A percentile compares a stretch with the other conserved stretches of the same genome.
Evolutionary conservation across 768 basidiomycete species (phyloP).

Genomic region (Psilocybe azurescens): DNA sequence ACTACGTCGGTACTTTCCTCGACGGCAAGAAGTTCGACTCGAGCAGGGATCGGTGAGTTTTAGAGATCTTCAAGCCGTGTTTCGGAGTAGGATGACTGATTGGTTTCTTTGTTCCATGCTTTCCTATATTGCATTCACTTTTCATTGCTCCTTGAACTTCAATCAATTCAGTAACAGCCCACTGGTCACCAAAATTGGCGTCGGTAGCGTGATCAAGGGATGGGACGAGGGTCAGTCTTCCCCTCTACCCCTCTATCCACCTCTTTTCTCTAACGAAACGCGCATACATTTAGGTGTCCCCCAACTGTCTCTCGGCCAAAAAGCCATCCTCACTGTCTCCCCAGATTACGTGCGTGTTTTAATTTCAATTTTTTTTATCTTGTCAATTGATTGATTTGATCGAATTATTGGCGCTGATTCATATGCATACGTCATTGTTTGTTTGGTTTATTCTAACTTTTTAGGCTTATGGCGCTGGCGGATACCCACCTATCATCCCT

Average conservation of each 20-base stretch:
- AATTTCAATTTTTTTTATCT: not conserved
- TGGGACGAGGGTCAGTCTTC: constrained; percentile 84
- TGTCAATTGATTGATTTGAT: not conserved
- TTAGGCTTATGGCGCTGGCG: constrained; percentile 46
- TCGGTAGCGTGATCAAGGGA: constrained; percentile 84
- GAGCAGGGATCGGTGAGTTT: constrained; percentile 70
- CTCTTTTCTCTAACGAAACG: constrained; percentile 20
- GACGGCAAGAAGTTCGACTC: constrained; percentile 78
- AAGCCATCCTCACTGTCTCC: constrained; percentile 66
- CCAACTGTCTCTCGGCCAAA: constrained; percentile 77
- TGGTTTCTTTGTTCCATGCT: too few species aligned
- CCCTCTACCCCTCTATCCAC: not conserved
- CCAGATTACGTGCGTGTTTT: constrained; percentile 74
- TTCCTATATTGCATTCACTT: too few species aligned
- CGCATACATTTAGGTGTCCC: constrained; percentile 61
- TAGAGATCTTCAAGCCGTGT: constrained; percentile 3
- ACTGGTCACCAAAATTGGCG: constrained; percentile 76
- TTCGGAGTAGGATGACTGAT: not conserved
- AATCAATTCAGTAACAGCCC: constrained; percentile 49
- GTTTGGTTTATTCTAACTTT: not conserved
- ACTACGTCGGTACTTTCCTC: constrained; percentile 76
- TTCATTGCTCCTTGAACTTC: not conserved
- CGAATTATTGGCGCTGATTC: too few species aligned
- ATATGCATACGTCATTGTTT: too few species aligned
- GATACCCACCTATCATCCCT: constrained; percentile 83